A percentile compares a stretch with the other conserved stretches of the same genome.
These are phyloP conservation scores for Colletotrichum godetiae DNA, from an alignment of 2,329 filamentous ascomycete genomes.

Conservation along the genomic window DNA sequence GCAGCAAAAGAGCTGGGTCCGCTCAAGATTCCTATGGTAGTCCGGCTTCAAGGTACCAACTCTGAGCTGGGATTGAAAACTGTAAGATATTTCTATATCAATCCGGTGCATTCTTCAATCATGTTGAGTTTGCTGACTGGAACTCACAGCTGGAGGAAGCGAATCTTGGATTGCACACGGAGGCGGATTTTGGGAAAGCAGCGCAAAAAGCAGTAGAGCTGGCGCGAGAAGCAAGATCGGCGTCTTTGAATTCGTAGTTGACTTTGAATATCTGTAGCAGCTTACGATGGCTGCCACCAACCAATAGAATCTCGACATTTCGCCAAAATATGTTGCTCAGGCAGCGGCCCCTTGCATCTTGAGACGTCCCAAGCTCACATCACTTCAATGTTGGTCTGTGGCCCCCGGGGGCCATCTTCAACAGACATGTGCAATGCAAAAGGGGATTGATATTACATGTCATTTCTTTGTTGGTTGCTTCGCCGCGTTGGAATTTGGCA, in stretches of 20 bases:
- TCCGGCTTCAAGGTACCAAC: slow-evolving; percentile 60
- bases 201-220: slow-evolving; percentile 48
- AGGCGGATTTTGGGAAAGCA: slow-evolving; percentile 52
- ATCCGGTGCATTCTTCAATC: too few relatives aligned
- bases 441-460: too few relatives aligned
- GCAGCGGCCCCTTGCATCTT: too few relatives aligned
- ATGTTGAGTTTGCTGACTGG: not conserved
- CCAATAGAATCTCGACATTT: not conserved
- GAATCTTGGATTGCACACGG: slow-evolving; percentile 49
- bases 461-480: too few relatives aligned
- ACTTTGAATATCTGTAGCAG: not conserved
- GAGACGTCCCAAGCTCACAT: too few relatives aligned
- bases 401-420: too few relatives aligned
- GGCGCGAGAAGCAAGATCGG: slow-evolving; percentile 33
- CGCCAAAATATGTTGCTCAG: too few relatives aligned
- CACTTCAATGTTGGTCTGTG: too few relatives aligned
- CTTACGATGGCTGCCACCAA: not conserved
- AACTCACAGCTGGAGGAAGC: slow-evolving; percentile 47
- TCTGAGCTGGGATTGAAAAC: slow-evolving; percentile 52
- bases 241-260: not conserved
- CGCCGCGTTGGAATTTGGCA: too few relatives aligned
- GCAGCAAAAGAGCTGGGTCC: slow-evolving; percentile 50
- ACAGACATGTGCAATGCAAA: too few relatives aligned
- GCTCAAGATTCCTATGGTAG: slow-evolving; percentile 55
- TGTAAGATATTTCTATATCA: slow-evolving; percentile 42